These are phyloP conservation scores for Eragrostis nindensis DNA, from an alignment of 176 grass and related monocot species.

Conservation along the genomic window DNA sequence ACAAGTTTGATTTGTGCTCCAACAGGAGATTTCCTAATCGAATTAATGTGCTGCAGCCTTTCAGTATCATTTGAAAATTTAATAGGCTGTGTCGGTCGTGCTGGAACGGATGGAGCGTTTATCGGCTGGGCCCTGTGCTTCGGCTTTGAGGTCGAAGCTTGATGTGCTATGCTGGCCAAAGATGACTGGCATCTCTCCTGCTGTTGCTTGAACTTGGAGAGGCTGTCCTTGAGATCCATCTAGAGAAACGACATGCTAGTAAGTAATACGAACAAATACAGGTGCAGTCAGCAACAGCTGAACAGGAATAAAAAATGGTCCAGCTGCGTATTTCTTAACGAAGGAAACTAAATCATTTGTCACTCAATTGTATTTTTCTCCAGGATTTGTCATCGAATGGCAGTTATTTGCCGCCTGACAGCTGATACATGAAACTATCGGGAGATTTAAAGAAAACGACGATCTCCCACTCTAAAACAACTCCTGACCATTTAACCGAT, in stretches of 20 bases:
- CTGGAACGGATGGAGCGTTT: slow-evolving; percentile 47
- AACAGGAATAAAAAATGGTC: neutral
- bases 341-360: neutral
- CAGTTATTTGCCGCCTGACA: neutral
- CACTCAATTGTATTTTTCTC: neutral
- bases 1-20: slow-evolving; percentile 87
- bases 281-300: neutral
- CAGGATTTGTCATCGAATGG: neutral
- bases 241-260: slow-evolving; percentile 3
- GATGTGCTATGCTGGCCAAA: slow-evolving; percentile 61
- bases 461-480: too few relatives aligned
- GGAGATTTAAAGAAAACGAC: neutral
- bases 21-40: slow-evolving; percentile 76
- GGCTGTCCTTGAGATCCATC: slow-evolving; percentile 88
- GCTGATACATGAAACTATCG: neutral
- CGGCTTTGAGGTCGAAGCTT: slow-evolving; percentile 49
- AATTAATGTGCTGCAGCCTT: slow-evolving; percentile 84
- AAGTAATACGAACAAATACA: neutral
- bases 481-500: too few relatives aligned
- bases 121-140: slow-evolving; percentile 55
- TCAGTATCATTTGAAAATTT: slow-evolving; percentile 95
- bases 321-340: neutral
- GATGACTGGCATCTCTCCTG: slow-evolving; percentile 86
- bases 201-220: slow-evolving; percentile 87
- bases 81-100: slow-evolving; percentile 49